These are phyloP conservation scores for Tulasnella sp. DNA, from an alignment of 768 basidiomycete genomes.

Conservation along the genomic window DNA sequence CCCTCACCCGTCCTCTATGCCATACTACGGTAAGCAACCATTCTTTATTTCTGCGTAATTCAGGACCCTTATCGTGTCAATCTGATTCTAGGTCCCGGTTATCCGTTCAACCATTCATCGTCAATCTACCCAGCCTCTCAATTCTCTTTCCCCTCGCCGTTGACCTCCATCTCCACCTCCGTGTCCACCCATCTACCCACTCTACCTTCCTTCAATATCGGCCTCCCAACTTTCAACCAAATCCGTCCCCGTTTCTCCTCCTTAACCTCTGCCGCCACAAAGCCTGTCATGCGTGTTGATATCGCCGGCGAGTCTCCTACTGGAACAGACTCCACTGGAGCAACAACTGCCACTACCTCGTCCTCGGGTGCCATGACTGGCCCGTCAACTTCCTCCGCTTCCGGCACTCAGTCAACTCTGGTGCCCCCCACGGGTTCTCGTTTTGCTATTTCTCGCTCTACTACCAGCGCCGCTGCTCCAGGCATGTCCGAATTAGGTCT, in stretches of 20 bases:
- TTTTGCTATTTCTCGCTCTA: slow-evolving; percentile 7
- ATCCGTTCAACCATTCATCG: slow-evolving; percentile 3
- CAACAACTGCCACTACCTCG: slow-evolving; percentile 13
- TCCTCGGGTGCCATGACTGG: background rate
- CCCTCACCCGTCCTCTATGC: slow-evolving; percentile 40
- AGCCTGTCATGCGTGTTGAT: background rate
- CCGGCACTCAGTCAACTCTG: background rate
- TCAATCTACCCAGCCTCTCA: slow-evolving; percentile 4
- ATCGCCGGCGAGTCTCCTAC: slow-evolving; percentile 36
- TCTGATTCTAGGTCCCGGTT: background rate
- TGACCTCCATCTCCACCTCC: slow-evolving; percentile 4
- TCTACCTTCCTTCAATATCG: slow-evolving; percentile 7
- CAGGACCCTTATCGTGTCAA: background rate
- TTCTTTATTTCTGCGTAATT: too few species aligned
- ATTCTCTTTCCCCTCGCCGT: slow-evolving; percentile 34
- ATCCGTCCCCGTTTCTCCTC: slow-evolving; percentile 70
- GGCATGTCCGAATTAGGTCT: slow-evolving; percentile 5
- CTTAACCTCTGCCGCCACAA: slow-evolving; percentile 40
- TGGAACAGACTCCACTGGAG: slow-evolving; percentile 32
- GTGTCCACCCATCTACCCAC: slow-evolving; percentile 11
- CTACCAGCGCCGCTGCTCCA: slow-evolving; percentile 2
- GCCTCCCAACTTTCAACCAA: slow-evolving; percentile 23
- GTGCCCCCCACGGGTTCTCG: slow-evolving; percentile 9
- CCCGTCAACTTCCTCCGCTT: slow-evolving; percentile 1
- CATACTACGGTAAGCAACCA: slow-evolving; percentile 25